Conservation (phyloP, 2,329 filamentous ascomycete species). For the Aspergillus ustus region DNA sequence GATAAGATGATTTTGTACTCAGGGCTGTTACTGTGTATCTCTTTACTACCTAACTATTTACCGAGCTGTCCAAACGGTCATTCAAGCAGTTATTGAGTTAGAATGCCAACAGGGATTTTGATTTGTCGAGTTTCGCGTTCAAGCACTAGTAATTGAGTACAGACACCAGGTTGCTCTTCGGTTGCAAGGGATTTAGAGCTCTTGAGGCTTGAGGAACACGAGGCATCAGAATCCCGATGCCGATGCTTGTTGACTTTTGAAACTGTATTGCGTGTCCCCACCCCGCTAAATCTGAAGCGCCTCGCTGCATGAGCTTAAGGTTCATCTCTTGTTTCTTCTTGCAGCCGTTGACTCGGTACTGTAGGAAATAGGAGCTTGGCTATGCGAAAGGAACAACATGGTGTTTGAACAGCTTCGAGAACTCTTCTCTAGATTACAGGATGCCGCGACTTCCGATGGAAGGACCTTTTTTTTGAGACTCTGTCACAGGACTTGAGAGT, state of each 20-base stretch:
- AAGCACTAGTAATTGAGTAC: too few relatives aligned
- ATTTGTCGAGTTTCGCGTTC: too few relatives aligned
- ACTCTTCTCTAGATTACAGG: background rate
- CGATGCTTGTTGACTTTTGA: background rate
- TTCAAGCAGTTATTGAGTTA: too few relatives aligned
- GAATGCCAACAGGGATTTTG: too few relatives aligned
- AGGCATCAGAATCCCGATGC: background rate
- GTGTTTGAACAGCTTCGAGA: background rate
- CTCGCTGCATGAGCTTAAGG: conserved; percentile 7
- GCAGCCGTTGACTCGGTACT: conserved; percentile 7
- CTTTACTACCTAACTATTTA: too few relatives aligned
- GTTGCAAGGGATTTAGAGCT: background rate
- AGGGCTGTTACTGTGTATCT: too few relatives aligned
- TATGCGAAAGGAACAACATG: background rate
- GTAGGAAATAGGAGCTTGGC: background rate
- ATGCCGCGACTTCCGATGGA: background rate
- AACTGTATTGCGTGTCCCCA: background rate
- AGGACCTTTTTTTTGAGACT: background rate
- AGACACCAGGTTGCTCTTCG: too few relatives aligned
- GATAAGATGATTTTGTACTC: too few relatives aligned
- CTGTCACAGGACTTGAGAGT: background rate
- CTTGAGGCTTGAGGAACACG: background rate
- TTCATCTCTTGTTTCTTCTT: conserved; percentile 4
- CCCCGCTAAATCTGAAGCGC: background rate
- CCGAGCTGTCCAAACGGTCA: too few relatives aligned